Base-by-base conservation (phyloP, 257 asterid genomes). In the Leptodermis oblonga region DNA sequence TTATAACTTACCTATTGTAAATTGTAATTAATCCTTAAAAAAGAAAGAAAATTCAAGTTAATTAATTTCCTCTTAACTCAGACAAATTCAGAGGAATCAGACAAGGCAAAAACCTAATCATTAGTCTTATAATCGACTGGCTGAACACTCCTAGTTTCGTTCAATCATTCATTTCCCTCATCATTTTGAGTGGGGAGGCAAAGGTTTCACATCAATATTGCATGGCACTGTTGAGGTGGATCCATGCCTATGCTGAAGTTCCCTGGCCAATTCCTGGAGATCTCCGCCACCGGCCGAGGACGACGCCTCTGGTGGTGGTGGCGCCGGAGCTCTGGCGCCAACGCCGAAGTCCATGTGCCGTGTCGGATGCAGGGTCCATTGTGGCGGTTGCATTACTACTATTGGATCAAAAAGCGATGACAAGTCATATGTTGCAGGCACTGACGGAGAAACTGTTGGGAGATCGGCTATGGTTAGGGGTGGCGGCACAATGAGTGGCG, bases 261-360 rank as follows among this genome's bases (percentile, higher is more conserved):
- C 94, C 26, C 87, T 85, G 2, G 94, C 98, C 79, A 92, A 77
- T 67, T 89, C 96, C 49, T 92, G 97, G 61, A 92, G 96, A 72
- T 92, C 98, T 7, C 86, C 88, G 65, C 58, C 58, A 15, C 67
- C 71, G 9, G 45, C 66, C 20, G 79, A 15, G 9, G 86, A 66
- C 0, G 84, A 31, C 0, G 70, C 9, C 26, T 48, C 78, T 3
- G 49, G 31, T 0, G 30, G 59, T 0, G 30, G 59, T 13, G 13
- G 30, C 7, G 61, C 60, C 9, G 54, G 59, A 14, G 42, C 45
- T 43, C 74, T 62, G 52, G 72, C 70, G 23, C 42, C 15, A 73
- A 25, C 65, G 13, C 83, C 48, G 12, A 71, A 79, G 26, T 78
- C 86, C 43, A 79, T 49, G 13, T 74, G 92, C 75, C 80, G 87